Evolutionary conservation across 73 alveolate genomes (phyloP).

Genomic region (Paramecium primaurelia): DNA sequence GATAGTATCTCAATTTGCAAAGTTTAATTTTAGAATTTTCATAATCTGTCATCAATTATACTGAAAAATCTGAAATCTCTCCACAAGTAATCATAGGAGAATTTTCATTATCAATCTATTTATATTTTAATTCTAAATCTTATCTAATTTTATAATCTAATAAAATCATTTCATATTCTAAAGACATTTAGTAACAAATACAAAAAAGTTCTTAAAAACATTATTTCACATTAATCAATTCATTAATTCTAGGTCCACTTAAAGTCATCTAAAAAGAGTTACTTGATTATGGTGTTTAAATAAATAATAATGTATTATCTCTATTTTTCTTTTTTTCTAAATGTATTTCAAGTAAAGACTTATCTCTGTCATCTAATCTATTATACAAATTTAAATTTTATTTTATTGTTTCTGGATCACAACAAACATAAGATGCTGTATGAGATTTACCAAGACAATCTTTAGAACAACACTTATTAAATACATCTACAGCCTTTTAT

Average conservation of each 20-base stretch:
- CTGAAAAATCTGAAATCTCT: neutral
- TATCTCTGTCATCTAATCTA: neutral
- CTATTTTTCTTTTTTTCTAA: neutral
- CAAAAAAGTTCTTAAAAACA: neutral
- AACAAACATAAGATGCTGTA: neutral
- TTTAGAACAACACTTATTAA: neutral
- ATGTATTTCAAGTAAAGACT: neutral
- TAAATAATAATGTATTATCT: neutral
- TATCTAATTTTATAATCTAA: neutral
- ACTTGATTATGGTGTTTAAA: neutral
- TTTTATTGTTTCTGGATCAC: conserved; percentile 37
- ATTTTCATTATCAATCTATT: neutral
- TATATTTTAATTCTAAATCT: neutral
- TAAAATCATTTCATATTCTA: neutral
- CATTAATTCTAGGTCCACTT: conserved; percentile 22
- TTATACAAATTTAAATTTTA: neutral
- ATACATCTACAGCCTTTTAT: neutral
- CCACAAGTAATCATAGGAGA: conserved; percentile 16
- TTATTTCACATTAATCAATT: neutral
- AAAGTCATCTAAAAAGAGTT: neutral
- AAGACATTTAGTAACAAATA: neutral
- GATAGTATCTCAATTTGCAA: neutral
- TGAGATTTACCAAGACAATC: neutral
- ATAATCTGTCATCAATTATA: neutral
- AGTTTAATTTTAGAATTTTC: neutral